Base-by-base conservation (phyloP, 1,284 basidiomycete genomes). In the Trichosporon sp. region DNA sequence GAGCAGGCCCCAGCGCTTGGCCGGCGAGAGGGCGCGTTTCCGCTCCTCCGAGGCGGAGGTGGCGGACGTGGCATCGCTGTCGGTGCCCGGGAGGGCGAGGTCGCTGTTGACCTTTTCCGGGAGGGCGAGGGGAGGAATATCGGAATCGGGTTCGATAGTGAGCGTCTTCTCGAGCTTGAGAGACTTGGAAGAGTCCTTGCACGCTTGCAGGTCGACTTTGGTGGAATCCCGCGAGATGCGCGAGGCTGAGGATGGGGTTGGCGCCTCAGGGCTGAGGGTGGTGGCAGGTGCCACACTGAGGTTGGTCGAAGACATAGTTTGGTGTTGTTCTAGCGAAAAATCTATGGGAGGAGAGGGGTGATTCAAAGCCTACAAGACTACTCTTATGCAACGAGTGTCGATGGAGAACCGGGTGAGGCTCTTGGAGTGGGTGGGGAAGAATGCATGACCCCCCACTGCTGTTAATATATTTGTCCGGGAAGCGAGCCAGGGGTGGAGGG, bases 1-100 rank as follows among this genome's bases (percentile, higher is more conserved):
- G 10, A 81, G 71, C 1, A 80, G 71, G 12, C 71, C 70, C 76
- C 76, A 80, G 68, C 59, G 59, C 59, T 31, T 32, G 14, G 1
- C 19, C 31, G 59, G 16, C 14, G 59, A 40, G 10, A 40, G 38
- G 31, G 2, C 10, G 12, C 14, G 11, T 37, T 40, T 40, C 38
- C 38, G 38, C 59, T 14, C 16, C 31, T 35, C 12, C 16, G 6
- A 14, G 11, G 14, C 32, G 16, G n/a, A 6, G 31, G 16, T 37
- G 59, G 59, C 35, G 14, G 31, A 0, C 32, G 59, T n/a, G 31
- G 32, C 16, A n/a, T 63, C 31, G 4, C 4, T 8, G 31, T 63
- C 16, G 59, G 16, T n/a, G 12, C 16, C 14, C 3, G 59, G 59
- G 12, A 63, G 32, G 7, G 32, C 16, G 31, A 31, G 16, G 31